Evolutionary conservation across 2,329 filamentous ascomycete species (phyloP), one percentile per base, ranked within the genome.

Genomic region (Penicillium capsulatum): DNA sequence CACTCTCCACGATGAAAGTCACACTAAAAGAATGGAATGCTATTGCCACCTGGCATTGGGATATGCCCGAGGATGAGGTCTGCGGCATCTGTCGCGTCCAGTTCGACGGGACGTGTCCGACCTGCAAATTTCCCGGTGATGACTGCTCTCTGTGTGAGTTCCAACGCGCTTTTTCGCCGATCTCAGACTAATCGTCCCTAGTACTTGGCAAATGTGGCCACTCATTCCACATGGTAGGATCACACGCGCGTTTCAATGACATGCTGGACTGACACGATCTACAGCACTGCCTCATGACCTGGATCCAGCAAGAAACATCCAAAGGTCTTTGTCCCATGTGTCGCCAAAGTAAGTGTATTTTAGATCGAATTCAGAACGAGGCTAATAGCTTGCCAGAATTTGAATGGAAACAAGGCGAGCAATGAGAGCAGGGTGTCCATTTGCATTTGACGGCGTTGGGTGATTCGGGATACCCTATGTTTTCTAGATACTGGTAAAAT

Each of bases 311-410:
- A 64, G 92, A 97, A 48, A 83, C 87, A 9, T 86, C 90, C 17
- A 91, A 89, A 57, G 91, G 91, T 15, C 84, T 96, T 49, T 98
- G 92, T 63, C 92, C 92, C 17, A 97, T 98, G 92, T 98, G 92
- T 63, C 80, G 92, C 53, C 92, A 97, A 67, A 88, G 88, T 92
- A 76, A 55, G 74, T 60, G 37, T 19, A 11, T 36, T 3, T 22
- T 2, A 13, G 20, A n/a, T 32, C 8, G 8, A 16, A 28, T 4
- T 7, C 26, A 17, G 36, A 14, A 9, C 22, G 3, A 44, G 40
- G 51, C 52, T 53, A 44, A 58, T 33, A n/a, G 10, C 17, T 39
- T 9, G 14, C 7, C 28, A 76, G 73, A 75, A 62, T 76, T 76
- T 44, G 72, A 75, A 56, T 75, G 71, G 72, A 73, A 73, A 44